A percentile compares a stretch with the other conserved stretches of the same genome.
Conservation (phyloP, 345 rosid species). For the Gossypium rotundifolium region DNA sequence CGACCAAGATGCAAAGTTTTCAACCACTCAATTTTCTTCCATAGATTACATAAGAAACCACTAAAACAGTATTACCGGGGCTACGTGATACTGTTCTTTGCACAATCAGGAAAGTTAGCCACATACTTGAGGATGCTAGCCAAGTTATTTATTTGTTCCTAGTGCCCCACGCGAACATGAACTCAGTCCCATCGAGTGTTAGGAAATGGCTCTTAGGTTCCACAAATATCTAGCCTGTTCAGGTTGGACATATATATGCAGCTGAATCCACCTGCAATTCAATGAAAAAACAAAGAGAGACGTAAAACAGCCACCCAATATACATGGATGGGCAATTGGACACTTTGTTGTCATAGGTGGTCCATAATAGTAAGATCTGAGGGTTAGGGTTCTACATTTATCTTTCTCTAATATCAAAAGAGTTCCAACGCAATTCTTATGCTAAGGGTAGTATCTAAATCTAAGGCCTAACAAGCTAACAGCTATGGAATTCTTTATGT, state of each 20-base stretch:
- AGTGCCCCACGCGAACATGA: constrained; percentile 65
- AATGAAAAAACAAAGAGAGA: neutral
- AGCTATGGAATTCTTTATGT: too few relatives aligned
- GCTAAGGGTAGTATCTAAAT: too few relatives aligned
- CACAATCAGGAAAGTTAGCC: neutral
- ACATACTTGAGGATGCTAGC: neutral
- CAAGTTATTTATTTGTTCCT: neutral
- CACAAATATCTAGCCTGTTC: neutral
- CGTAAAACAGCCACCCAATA: too few relatives aligned
- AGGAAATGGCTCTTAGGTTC: neutral
- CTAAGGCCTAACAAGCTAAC: too few relatives aligned
- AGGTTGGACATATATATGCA: neutral
- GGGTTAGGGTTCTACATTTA: neutral
- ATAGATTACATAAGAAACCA: neutral
- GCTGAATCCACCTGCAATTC: neutral
- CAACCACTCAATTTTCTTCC: neutral
- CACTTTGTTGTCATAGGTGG: neutral
- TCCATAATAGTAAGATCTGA: neutral
- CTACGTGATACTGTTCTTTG: neutral
- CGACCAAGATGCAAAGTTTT: neutral
- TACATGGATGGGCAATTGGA: neutral
- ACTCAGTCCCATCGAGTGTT: constrained; percentile 79
- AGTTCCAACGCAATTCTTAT: too few relatives aligned
- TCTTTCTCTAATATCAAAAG: neutral
- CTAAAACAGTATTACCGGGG: neutral